Base-by-base conservation (phyloP, 148 eudicot genomes). In the Rhododendron mucronatum region DNA sequence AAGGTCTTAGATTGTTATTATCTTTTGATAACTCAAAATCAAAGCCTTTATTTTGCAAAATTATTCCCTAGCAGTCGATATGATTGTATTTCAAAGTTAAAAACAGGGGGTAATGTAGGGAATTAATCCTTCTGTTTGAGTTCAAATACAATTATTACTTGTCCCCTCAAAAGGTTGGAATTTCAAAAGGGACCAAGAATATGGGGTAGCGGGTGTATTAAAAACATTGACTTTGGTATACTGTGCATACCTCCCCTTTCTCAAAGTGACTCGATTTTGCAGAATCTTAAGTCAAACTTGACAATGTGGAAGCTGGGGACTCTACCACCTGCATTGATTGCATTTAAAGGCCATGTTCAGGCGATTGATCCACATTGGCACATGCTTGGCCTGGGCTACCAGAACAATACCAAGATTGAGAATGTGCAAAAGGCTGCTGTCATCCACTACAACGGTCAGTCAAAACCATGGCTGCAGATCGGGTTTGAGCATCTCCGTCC, bases 401-500 rank as follows among this genome's bases (percentile, higher is more conserved):
- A 97, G 87, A 94, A 91, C 78, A 93, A 94, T 35, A 94, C 97
- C 85, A 92, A 90, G 55, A 90, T 94, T 61, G 97, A 95, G 81
- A 89, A 84, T 73, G 89, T 97, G 81, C 93, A 92, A 84, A 95
- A 87, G 86, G 99, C 99, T 37, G 99, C 99, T 5, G 99, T 97
- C 55, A 95, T 97, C 86, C 99, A 97, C 91, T 97, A 97, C 91
- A 97, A 97, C 65, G 99, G 99, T 83, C 99, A 97, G 85, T 91
- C 98, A 86, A 97, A 97, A 86, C 99, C 99, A 5, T 97, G 99
- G 99, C 90, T 97, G 41, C 94, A 97, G 78, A 97, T 97, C 39
- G 99, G 98, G 45, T 97, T 97, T 82, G 97, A 95, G 87, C 99
- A 97, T 94, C 96, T 97, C 69, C 92, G 99, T 47, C 98, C 99